Percentiles rank a stretch among this genome's conserved stretches.
These are phyloP conservation scores for Fraxinus ornus DNA, from an alignment of 305 asterid species.

Conservation along the genomic window DNA sequence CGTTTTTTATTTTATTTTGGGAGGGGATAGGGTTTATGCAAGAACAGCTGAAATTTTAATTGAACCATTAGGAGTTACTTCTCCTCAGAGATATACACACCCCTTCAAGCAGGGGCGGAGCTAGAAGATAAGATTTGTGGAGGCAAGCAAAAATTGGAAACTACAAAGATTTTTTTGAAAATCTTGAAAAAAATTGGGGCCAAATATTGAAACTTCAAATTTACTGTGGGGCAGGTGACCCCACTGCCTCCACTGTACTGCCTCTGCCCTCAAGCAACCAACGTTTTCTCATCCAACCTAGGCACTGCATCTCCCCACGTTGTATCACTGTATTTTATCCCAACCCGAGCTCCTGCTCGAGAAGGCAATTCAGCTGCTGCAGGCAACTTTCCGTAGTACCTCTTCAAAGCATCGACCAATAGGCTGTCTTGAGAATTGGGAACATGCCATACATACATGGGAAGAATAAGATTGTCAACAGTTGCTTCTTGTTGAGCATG, in stretches of 20 bases:
- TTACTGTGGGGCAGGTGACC: no score
- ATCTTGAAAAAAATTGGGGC: no score
- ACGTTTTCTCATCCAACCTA: slow-evolving; percentile 41
- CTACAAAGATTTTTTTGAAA: no score
- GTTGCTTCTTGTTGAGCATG: slow-evolving; percentile 81
- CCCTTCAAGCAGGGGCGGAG: no score
- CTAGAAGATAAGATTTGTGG: no score
- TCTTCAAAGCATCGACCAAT: slow-evolving; percentile 48
- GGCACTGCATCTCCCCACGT: background rate
- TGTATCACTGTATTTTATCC: slow-evolving; percentile 30
- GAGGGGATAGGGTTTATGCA: background rate
- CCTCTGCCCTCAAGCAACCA: slow-evolving; percentile 40
- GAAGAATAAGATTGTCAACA: slow-evolving; percentile 51
- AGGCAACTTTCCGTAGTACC: slow-evolving; percentile 66
- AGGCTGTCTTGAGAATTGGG: slow-evolving; percentile 14
- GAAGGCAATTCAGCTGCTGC: slow-evolving; percentile 59
- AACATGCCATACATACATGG: slow-evolving; percentile 65
- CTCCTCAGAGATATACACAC: no score
- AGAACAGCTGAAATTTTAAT: background rate
- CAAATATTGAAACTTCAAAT: no score
- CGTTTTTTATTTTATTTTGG: background rate
- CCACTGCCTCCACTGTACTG: no score
- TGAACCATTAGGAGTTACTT: background rate
- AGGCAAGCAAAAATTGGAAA: no score
- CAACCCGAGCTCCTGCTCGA: slow-evolving; percentile 58